These are phyloP conservation scores for Setomelanomma holmii DNA, from an alignment of 2,329 filamentous ascomycete genomes.

Conservation along the genomic window DNA sequence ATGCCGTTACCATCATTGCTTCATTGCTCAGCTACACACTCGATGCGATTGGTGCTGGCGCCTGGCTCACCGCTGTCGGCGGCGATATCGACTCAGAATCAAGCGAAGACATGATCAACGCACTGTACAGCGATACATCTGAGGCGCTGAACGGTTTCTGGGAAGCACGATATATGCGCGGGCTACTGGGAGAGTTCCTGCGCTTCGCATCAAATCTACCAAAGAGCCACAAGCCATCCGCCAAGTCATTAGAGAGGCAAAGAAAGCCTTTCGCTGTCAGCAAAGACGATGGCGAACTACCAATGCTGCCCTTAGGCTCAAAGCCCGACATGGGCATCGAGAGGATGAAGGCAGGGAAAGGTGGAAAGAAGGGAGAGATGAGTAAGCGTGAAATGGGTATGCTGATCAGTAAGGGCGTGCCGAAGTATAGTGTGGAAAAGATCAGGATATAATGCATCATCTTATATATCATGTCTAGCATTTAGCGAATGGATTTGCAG, in stretches of 20 bases:
- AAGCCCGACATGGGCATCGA: constrained; percentile 62
- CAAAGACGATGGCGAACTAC: constrained; percentile 49
- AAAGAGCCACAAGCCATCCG: constrained; percentile 41
- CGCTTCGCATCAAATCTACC: constrained; percentile 56
- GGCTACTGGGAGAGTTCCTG: constrained; percentile 70
- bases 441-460: constrained; percentile 51
- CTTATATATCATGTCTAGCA: constrained; percentile 3
- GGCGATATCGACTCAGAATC: constrained; percentile 63
- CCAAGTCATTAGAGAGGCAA: constrained; percentile 48
- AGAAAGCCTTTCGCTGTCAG: constrained; percentile 57
- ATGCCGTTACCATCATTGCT: constrained; percentile 73
- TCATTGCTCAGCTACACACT: constrained; percentile 75
- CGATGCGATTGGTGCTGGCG: constrained; percentile 76
- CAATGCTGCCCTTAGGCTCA: constrained; percentile 74
- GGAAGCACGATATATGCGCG: constrained; percentile 70
- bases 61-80: constrained; percentile 64
- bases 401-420: constrained; percentile 79
- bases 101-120: constrained; percentile 68
- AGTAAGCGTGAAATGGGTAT: constrained; percentile 77
- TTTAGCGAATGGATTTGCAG: constrained; percentile 5
- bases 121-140: constrained; percentile 72
- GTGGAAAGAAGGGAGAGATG: constrained; percentile 73
- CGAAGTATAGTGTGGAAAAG: constrained; percentile 82
- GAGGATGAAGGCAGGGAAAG: constrained; percentile 64
- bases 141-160: constrained; percentile 75